These are phyloP conservation scores for Chalara sp. DNA, from an alignment of 2,329 filamentous ascomycete genomes.

Conservation along the genomic window DNA sequence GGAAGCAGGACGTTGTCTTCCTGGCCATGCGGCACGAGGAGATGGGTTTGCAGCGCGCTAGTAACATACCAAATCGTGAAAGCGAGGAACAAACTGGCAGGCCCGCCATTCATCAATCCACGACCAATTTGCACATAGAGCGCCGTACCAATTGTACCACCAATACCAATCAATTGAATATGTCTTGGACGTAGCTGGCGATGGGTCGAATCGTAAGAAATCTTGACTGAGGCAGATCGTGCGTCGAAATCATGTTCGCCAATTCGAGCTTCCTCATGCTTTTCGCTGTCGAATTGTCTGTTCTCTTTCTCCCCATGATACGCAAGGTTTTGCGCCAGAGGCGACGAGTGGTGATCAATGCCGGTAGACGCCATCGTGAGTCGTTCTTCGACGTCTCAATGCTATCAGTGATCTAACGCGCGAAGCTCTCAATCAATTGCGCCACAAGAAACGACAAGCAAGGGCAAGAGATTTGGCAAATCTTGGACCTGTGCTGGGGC, in stretches of 20 bases:
- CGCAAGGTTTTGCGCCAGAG: not conserved
- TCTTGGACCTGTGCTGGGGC: too few relatives aligned
- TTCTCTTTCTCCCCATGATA: not conserved
- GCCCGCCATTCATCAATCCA: slow-evolving; percentile 51
- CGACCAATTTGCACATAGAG: slow-evolving; percentile 47
- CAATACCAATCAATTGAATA: slow-evolving; percentile 43
- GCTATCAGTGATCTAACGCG: too few relatives aligned
- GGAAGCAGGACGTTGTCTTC: too few relatives aligned
- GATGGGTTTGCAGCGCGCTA: slow-evolving; percentile 7
- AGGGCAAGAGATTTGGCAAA: too few relatives aligned
- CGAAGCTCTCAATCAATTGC: too few relatives aligned
- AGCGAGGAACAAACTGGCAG: slow-evolving; percentile 49
- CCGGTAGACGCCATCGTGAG: not conserved
- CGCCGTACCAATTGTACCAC: slow-evolving; percentile 57
- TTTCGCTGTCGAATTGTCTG: not conserved
- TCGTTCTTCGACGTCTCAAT: too few relatives aligned
- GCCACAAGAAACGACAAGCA: too few relatives aligned
- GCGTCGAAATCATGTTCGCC: slow-evolving; percentile 2
- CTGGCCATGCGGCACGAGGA: too few relatives aligned
- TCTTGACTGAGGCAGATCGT: slow-evolving; percentile 2
- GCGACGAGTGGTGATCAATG: not conserved
- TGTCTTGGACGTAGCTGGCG: slow-evolving; percentile 33
- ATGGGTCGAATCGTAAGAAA: slow-evolving; percentile 23
- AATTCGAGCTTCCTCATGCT: not conserved
- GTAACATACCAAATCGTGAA: slow-evolving; percentile 47